Conservation (phyloP, 345 rosid species). For the Heritiera littoralis region DNA sequence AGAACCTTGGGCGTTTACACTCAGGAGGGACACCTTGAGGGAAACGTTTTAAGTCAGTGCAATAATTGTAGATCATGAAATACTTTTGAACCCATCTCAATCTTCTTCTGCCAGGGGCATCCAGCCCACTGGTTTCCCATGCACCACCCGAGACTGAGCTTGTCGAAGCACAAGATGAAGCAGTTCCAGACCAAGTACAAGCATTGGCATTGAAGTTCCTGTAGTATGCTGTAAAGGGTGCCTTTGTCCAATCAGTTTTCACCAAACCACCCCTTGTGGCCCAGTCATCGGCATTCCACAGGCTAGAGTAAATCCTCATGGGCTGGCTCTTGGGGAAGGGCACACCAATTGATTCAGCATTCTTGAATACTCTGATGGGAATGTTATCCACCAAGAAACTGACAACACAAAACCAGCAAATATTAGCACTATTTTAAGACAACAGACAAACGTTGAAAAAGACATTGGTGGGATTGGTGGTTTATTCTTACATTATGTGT, state of each 20-base stretch:
- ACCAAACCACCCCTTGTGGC: slow-evolving; percentile 60
- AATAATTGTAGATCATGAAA: slow-evolving; percentile 62
- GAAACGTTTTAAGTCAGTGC: slow-evolving; percentile 46
- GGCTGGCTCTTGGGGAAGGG: slow-evolving; percentile 51
- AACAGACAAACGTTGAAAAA: background rate
- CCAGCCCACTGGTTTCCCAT: slow-evolving; percentile 41
- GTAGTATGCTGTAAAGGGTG: slow-evolving; percentile 53
- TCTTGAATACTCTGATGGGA: slow-evolving; percentile 64
- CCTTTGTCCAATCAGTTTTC: slow-evolving; percentile 53
- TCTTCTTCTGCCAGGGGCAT: slow-evolving; percentile 24
- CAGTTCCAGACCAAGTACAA: slow-evolving; percentile 31
- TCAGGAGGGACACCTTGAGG: slow-evolving; percentile 42
- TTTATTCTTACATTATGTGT: slow-evolving; percentile 44
- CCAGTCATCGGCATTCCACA: slow-evolving; percentile 66
- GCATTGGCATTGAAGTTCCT: slow-evolving; percentile 39
- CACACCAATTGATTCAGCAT: slow-evolving; percentile 46
- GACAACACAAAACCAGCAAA: background rate
- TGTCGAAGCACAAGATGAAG: slow-evolving; percentile 25
- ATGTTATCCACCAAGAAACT: slow-evolving; percentile 56
- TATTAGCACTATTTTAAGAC: background rate
- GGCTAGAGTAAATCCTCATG: slow-evolving; percentile 57
- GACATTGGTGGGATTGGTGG: background rate
- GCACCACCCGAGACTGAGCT: slow-evolving; percentile 6
- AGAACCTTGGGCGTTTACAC: slow-evolving; percentile 32
- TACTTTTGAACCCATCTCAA: slow-evolving; percentile 56